Percentiles rank a stretch among this genome's conserved stretches.
Evolutionary conservation across 805 yeast species (phyloP).

Genomic region (Suhomyces sp.): DNA sequence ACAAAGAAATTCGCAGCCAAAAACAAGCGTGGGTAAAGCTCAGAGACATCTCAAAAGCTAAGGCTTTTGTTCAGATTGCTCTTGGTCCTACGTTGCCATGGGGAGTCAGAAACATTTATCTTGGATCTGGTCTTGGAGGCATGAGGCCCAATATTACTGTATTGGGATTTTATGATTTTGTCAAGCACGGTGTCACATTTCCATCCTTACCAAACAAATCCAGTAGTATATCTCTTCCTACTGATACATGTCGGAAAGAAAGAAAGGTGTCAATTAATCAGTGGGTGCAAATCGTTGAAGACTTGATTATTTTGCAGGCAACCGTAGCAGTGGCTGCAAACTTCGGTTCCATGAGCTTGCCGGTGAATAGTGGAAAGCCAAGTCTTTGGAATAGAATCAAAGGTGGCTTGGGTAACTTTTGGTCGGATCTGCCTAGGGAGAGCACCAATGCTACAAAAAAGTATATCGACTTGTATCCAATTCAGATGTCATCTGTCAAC

Average conservation of each 20-base stretch:
- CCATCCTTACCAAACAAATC: slow-evolving; percentile 18
- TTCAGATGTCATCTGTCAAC: slow-evolving; percentile 89
- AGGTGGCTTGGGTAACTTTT: neutral
- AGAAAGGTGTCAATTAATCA: slow-evolving; percentile 64
- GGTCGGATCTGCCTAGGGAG: slow-evolving; percentile 1
- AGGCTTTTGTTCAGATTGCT: slow-evolving; percentile 92
- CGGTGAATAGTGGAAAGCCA: slow-evolving; percentile 37
- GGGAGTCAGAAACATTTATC: slow-evolving; percentile 90
- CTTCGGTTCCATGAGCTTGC: slow-evolving; percentile 65
- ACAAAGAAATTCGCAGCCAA: slow-evolving; percentile 67
- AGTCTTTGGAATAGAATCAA: slow-evolving; percentile 5
- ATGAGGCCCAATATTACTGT: slow-evolving; percentile 97
- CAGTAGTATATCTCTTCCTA: slow-evolving; percentile 48
- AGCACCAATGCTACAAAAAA: slow-evolving; percentile 24
- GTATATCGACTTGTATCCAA: slow-evolving; percentile 88
- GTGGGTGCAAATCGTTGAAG: slow-evolving; percentile 94
- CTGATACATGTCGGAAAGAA: slow-evolving; percentile 75
- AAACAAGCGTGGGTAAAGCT: slow-evolving; percentile 80
- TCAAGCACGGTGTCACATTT: slow-evolving; percentile 34
- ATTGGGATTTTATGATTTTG: slow-evolving; percentile 78
- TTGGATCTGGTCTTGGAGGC: slow-evolving; percentile 97
- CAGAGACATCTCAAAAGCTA: slow-evolving; percentile 72
- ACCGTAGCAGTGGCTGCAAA: slow-evolving; percentile 95
- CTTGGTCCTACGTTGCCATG: slow-evolving; percentile 84
- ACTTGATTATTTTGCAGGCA: slow-evolving; percentile 79